A percentile compares a stretch with the other conserved stretches of the same genome.
These are phyloP conservation scores for Auriscalpium orientale DNA, from an alignment of 768 basidiomycete genomes.

Conservation along the genomic window DNA sequence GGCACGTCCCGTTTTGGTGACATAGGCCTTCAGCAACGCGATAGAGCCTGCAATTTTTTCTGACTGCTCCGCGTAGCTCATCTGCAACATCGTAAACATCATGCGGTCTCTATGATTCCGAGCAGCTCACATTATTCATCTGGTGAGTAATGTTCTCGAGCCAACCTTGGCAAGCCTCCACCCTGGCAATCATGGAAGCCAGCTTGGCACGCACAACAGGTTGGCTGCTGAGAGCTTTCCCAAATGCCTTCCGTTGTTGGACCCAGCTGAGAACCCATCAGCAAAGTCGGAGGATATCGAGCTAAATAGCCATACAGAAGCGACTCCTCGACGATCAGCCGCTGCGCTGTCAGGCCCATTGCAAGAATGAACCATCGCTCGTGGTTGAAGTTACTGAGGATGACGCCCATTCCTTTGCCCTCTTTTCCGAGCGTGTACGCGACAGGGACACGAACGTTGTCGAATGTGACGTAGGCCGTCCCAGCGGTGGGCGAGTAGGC, in stretches of 20 bases:
- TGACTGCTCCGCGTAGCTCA: constrained; percentile 81
- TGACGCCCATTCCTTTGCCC: constrained; percentile 76
- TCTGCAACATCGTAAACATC: constrained; percentile 35
- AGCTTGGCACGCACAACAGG: constrained; percentile 87
- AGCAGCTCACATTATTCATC: constrained; percentile 68
- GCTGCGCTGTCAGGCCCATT: constrained; percentile 65
- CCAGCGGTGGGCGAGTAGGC: constrained; percentile 89
- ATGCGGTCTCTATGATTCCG: constrained; percentile 1
- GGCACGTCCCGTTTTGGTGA: constrained; percentile 56
- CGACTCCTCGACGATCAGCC: constrained; percentile 82
- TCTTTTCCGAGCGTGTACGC: constrained; percentile 83
- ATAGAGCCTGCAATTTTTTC: constrained; percentile 84
- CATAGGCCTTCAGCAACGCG: constrained; percentile 82
- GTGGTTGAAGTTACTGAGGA: constrained; percentile 83
- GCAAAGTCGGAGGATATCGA: constrained; percentile 7
- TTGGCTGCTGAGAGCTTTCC: constrained; percentile 74
- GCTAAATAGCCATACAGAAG: constrained; percentile 48
- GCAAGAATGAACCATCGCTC: constrained; percentile 84
- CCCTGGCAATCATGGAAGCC: constrained; percentile 81
- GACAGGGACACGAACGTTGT: constrained; percentile 74
- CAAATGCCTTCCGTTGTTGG: constrained; percentile 83
- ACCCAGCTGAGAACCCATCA: constrained; percentile 57
- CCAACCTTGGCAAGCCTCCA: constrained; percentile 84
- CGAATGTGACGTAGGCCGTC: constrained; percentile 79
- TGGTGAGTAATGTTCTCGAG: constrained; percentile 85